Conservation (phyloP, 192 early-diverging fungal species). For the Spinellus fusiger region DNA sequence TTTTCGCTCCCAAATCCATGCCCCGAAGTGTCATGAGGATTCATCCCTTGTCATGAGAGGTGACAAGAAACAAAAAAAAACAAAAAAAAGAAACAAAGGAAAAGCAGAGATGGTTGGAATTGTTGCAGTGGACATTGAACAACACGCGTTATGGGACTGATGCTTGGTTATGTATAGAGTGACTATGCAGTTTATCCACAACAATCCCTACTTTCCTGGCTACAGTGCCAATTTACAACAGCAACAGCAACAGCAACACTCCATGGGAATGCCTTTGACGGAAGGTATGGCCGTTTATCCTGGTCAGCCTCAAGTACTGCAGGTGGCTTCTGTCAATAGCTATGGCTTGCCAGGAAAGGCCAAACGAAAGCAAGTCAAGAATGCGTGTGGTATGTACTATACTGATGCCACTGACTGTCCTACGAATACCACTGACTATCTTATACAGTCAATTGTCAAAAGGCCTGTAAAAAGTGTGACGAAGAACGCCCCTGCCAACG, state of each 20-base stretch:
- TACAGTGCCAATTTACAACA: conserved; percentile 28
- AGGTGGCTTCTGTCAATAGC: conserved; percentile 28
- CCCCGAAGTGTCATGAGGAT: not conserved
- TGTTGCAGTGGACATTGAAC: too few relatives aligned
- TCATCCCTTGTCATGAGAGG: not conserved
- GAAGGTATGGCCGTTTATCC: conserved; percentile 29
- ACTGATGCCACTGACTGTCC: not conserved
- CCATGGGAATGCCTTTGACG: conserved; percentile 19
- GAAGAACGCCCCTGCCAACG: conserved; percentile 75
- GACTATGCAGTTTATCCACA: not conserved
- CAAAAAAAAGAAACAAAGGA: not conserved
- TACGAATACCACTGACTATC: not conserved
- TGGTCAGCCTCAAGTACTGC: conserved; percentile 24
- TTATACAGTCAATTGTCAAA: conserved; percentile 71
- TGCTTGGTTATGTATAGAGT: not conserved
- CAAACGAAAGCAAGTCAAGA: conserved; percentile 77
- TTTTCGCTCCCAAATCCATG: not conserved
- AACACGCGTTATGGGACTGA: too few relatives aligned
- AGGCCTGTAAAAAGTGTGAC: conserved; percentile 90
- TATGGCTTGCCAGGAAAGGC: conserved; percentile 23
- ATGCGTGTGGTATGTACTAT: conserved; percentile 68
- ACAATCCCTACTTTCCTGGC: conserved; percentile 9
- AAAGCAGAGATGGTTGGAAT: too few relatives aligned
- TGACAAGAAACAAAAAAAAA: not conserved
- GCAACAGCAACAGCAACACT: conserved; percentile 21